These are phyloP conservation scores for Acanthamoeba royreba DNA, from an alignment of 208 protist genomes.

Conservation along the genomic window DNA sequence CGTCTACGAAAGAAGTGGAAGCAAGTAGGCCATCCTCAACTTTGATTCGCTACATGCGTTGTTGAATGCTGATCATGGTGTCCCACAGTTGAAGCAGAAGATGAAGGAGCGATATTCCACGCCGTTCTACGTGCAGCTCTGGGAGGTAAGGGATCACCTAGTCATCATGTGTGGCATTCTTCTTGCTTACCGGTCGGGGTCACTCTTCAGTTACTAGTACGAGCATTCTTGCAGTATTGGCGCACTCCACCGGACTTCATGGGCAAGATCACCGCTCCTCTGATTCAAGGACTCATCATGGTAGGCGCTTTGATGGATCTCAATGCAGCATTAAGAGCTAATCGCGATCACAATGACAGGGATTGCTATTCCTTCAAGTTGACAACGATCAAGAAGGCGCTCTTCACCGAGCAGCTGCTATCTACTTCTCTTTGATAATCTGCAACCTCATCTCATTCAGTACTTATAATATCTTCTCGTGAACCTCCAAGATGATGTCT, in stretches of 20 bases:
- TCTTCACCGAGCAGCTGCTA: not conserved
- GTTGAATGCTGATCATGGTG: no score
- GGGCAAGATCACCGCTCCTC: not conserved
- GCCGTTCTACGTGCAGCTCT: not conserved
- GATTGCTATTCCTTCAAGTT: not conserved
- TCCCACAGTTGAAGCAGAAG: not conserved
- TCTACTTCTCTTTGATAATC: constrained; percentile 29
- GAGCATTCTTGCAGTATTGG: not conserved
- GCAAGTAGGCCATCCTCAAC: no score
- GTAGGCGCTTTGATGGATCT: not conserved
- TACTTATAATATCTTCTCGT: no score
- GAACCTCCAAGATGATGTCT: no score
- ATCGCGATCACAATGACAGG: no score
- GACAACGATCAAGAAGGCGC: constrained; percentile 13
- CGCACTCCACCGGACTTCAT: not conserved
- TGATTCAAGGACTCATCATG: not conserved
- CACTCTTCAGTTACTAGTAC: not conserved
- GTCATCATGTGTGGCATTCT: not conserved
- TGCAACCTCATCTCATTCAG: constrained; percentile 28
- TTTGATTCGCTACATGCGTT: no score
- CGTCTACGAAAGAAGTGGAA: not conserved
- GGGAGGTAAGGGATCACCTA: not conserved
- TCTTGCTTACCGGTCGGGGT: not conserved
- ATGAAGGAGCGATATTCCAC: not conserved
- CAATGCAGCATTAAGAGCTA: not conserved